phyloP scores from a whole-genome alignment of 345 rosid species.

The Sisymbrium irio region DNA sequence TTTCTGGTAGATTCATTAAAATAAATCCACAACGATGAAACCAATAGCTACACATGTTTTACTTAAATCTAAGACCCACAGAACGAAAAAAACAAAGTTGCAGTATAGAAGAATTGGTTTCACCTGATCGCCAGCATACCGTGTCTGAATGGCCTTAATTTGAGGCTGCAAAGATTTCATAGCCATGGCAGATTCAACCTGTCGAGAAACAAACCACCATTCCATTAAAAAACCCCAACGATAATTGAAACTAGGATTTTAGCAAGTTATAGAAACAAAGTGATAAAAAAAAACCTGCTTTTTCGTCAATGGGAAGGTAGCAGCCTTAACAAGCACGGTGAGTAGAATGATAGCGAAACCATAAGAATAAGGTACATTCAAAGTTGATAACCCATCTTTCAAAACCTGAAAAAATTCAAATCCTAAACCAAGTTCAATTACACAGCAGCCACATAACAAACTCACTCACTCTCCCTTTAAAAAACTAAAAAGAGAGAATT shows the following conservation, averaged over 20 bases:
- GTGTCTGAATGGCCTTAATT: constrained; percentile 81
- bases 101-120: neutral
- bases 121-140: constrained; percentile 88
- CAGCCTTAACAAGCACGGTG: constrained; percentile 88
- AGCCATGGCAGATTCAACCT: constrained; percentile 97
- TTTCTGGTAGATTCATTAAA: neutral
- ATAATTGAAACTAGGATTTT: neutral
- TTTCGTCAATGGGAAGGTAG: constrained; percentile 88
- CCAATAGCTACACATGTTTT: neutral
- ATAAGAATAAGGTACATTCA: constrained; percentile 79
- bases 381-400: constrained; percentile 69
- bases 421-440: constrained; percentile 16
- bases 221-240: neutral
- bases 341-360: constrained; percentile 92
- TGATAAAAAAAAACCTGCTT: constrained; percentile 61
- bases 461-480: neutral
- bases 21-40: neutral
- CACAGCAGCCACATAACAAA: neutral
- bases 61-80: too few relatives aligned
- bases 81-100: too few relatives aligned
- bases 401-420: constrained; percentile 53
- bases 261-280: neutral
- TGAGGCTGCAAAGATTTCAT: constrained; percentile 94
- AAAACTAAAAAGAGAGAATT: too few relatives aligned
- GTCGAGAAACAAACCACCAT: constrained; percentile 16